Evolutionary conservation across 768 basidiomycete genomes (phyloP).

Genomic region (Xerocomus brunneocitrinus): DNA sequence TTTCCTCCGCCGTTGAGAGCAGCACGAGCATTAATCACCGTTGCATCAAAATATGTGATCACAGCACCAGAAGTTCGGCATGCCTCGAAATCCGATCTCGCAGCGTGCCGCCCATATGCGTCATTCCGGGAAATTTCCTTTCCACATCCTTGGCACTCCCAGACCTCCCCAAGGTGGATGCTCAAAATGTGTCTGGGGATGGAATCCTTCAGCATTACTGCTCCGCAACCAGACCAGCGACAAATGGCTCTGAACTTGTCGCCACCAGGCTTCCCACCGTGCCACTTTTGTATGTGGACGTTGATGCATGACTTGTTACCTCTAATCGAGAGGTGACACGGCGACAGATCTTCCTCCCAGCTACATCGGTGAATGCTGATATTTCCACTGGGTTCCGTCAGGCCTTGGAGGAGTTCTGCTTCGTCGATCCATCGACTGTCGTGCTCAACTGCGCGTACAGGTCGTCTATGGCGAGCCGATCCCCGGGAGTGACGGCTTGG

Average conservation of each 20-base stretch:
- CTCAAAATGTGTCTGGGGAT: conserved; percentile 14
- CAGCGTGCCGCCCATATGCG: conserved; percentile 3
- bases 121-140: conserved; percentile 11
- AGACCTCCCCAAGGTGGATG: conserved; percentile 15
- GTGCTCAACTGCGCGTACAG: conserved; percentile 3
- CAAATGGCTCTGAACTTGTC: conserved; percentile 10
- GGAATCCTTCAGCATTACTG: conserved; percentile 23
- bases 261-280: conserved; percentile 4
- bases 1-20: conserved; percentile 6
- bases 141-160: conserved; percentile 13
- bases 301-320: conserved; percentile 14
- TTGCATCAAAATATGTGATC: conserved; percentile 6
- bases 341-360: conserved; percentile 6
- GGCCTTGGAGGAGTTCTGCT: conserved; percentile 6
- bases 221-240: conserved; percentile 12
- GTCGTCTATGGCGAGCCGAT: neutral
- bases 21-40: neutral
- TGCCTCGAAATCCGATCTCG: neutral
- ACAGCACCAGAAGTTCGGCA: conserved; percentile 8
- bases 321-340: conserved; percentile 16
- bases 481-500: neutral
- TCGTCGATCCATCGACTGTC: conserved; percentile 10
- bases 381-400: neutral
- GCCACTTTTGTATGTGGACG: conserved; percentile 17
- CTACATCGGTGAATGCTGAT: conserved; percentile 9